A percentile compares a stretch with the other conserved stretches of the same genome.
These are phyloP conservation scores for Cardiospermum halicacabum DNA, from an alignment of 345 rosid genomes.

Conservation along the genomic window DNA sequence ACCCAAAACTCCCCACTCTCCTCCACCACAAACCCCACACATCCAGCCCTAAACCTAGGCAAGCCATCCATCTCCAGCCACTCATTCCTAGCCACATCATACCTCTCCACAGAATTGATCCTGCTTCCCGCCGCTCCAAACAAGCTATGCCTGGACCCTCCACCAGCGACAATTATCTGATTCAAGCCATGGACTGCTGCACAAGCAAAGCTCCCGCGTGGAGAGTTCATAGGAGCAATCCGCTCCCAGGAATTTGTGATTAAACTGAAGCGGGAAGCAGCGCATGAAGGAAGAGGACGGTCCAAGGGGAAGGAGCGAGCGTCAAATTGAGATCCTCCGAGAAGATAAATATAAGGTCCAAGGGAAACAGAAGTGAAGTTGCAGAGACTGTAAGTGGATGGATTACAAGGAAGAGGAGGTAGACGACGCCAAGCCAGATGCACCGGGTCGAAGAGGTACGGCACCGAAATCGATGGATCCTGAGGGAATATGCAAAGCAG, in stretches of 20 bases:
- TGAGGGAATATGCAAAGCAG: conserved; percentile 84
- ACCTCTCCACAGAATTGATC: conserved; percentile 70
- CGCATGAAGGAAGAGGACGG: conserved; percentile 65
- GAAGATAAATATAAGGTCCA: conserved; percentile 59
- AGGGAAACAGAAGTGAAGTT: conserved; percentile 73
- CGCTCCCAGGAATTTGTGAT: conserved; percentile 52
- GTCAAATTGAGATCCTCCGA: conserved; percentile 88
- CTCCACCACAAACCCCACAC: conserved; percentile 62
- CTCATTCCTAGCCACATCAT: conserved; percentile 61
- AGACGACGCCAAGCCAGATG: conserved; percentile 68
- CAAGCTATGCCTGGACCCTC: conserved; percentile 78
- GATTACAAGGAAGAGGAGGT: conserved; percentile 80
- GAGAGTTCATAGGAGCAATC: conserved; percentile 70
- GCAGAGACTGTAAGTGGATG: conserved; percentile 77
- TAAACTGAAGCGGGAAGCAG: conserved; percentile 65
- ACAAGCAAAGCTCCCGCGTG: conserved; percentile 92
- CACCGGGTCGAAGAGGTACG: conserved; percentile 71
- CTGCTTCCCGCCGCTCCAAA: conserved; percentile 86
- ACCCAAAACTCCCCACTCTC: conserved; percentile 85
- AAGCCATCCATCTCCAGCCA: conserved; percentile 66
- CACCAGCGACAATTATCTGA: conserved; percentile 81
- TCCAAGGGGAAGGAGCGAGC: conserved; percentile 81
- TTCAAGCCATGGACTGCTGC: conserved; percentile 36
- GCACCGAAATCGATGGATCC: conserved; percentile 76
- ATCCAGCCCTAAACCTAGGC: conserved; percentile 84